These are phyloP conservation scores for Peribolospora baueri DNA, from an alignment of 768 basidiomycete species.

Conservation along the genomic window DNA sequence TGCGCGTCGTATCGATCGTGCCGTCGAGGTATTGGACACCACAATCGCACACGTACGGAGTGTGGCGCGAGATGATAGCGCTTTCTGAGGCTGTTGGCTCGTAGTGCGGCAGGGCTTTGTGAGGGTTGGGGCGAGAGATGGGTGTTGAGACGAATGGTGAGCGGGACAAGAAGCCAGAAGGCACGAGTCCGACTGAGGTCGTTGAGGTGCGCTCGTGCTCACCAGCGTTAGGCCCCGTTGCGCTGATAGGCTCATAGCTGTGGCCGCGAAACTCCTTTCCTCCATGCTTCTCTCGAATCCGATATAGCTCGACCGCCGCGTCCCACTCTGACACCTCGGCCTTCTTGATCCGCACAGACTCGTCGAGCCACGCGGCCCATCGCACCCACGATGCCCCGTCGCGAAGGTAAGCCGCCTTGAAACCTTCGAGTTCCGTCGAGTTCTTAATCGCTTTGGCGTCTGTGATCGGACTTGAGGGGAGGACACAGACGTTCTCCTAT, in stretches of 20 bases:
- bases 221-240: not conserved
- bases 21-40: conserved; percentile 62
- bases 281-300: conserved; percentile 13
- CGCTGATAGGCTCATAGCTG: not conserved
- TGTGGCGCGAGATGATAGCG: conserved; percentile 45
- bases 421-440: conserved; percentile 50
- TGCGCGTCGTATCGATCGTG: conserved; percentile 38
- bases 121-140: not conserved
- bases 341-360: conserved; percentile 39
- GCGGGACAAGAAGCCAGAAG: not conserved
- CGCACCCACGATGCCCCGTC: conserved; percentile 49
- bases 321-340: conserved; percentile 68
- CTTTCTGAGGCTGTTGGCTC: conserved; percentile 44
- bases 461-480: conserved; percentile 35
- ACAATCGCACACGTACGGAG: conserved; percentile 81
- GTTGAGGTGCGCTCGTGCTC: not conserved
- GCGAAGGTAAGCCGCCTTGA: conserved; percentile 59
- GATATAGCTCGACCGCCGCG: conserved; percentile 46
- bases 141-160: not conserved
- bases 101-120: conserved; percentile 69
- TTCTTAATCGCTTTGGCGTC: conserved; percentile 74
- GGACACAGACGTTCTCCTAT: conserved; percentile 5
- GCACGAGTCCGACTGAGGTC: not conserved
- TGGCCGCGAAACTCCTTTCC: conserved; percentile 5
- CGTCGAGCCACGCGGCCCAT: conserved; percentile 80